phyloP scores from a whole-genome alignment of 2,329 filamentous ascomycete species.

The Pseudogymnoascus sp. region DNA sequence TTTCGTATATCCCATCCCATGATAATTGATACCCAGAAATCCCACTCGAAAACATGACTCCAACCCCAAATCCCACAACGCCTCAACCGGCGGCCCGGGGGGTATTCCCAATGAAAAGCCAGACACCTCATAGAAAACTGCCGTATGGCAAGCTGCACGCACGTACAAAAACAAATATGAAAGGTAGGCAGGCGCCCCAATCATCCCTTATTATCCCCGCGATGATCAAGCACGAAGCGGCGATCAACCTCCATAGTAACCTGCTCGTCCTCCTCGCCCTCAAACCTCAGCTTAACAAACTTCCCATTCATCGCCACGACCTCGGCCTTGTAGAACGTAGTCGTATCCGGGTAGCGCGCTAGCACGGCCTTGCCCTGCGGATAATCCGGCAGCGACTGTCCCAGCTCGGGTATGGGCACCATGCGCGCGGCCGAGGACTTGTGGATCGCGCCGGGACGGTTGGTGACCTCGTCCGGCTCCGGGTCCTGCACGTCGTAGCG shows the following conservation, averaged over 20 bases:
- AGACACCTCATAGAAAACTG: background rate
- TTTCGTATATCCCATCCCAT: no score
- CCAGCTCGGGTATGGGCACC: conserved; percentile 65
- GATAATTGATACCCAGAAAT: background rate
- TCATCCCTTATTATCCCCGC: conserved; percentile 29
- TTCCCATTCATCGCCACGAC: conserved; percentile 61
- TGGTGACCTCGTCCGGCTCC: conserved; percentile 64
- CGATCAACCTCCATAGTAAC: conserved; percentile 71
- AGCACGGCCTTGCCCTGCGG: conserved; percentile 63
- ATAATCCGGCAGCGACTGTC: conserved; percentile 55
- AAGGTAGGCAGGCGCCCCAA: background rate
- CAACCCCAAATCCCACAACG: background rate
- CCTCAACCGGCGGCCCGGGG: background rate
- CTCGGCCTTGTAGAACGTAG: conserved; percentile 79
- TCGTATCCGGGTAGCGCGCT: conserved; percentile 75
- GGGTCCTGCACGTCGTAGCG: conserved; percentile 76
- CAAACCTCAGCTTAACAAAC: conserved; percentile 65
- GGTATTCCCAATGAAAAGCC: conserved; percentile 7
- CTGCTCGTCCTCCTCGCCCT: conserved; percentile 68
- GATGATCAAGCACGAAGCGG: conserved; percentile 70
- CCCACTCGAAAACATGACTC: background rate
- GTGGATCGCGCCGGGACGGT: conserved; percentile 57
- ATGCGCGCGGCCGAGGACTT: conserved; percentile 67
- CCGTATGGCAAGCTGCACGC: background rate
- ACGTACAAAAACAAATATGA: background rate